Evolutionary conservation across 176 grass and related monocot species (phyloP).

Genomic region (Calamus simplicifolius): DNA sequence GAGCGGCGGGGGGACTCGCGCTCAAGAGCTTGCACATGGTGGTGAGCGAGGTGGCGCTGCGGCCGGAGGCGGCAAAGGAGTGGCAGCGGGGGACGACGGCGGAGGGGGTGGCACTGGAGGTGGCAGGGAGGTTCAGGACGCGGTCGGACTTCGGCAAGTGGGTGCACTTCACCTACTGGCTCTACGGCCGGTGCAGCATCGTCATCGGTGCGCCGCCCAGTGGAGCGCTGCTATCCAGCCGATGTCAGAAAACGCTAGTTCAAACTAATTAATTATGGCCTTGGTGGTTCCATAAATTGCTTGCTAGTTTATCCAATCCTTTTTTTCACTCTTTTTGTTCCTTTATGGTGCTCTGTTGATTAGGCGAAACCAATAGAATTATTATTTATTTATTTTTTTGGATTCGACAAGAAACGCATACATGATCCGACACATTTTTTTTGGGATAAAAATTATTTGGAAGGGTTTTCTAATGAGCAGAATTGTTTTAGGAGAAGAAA

Average conservation of each 20-base stretch:
- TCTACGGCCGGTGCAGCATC: conserved; percentile 30
- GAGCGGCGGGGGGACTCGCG: conserved; percentile 15
- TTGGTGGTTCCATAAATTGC: too few relatives aligned
- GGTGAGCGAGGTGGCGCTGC: conserved; percentile 32
- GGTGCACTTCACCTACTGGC: conserved; percentile 55
- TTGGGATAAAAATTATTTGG: too few relatives aligned
- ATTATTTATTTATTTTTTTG: too few relatives aligned
- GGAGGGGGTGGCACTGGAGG: conserved; percentile 26
- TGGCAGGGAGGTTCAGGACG: conserved; percentile 34
- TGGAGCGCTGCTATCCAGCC: conserved; percentile 30
- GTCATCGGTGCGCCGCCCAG: conserved; percentile 45
- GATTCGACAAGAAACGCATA: too few relatives aligned
- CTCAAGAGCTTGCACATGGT: conserved; percentile 36
- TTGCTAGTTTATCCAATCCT: too few relatives aligned
- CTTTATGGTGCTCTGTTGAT: too few relatives aligned
- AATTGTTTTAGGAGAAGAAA: too few relatives aligned
- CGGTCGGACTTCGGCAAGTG: conserved; percentile 55
- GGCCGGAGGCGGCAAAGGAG: conserved; percentile 3
- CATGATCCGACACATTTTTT: too few relatives aligned
- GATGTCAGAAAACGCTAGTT: conserved; percentile 15
- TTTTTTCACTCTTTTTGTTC: too few relatives aligned
- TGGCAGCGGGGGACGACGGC: conserved; percentile 38
- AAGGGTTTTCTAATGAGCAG: too few relatives aligned
- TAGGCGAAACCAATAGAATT: too few relatives aligned
- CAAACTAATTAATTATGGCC: not conserved